Percentiles rank a stretch among this genome's conserved stretches.
These are phyloP conservation scores for Ascochyta pisi DNA, from an alignment of 2,329 filamentous ascomycete species.

Conservation along the genomic window DNA sequence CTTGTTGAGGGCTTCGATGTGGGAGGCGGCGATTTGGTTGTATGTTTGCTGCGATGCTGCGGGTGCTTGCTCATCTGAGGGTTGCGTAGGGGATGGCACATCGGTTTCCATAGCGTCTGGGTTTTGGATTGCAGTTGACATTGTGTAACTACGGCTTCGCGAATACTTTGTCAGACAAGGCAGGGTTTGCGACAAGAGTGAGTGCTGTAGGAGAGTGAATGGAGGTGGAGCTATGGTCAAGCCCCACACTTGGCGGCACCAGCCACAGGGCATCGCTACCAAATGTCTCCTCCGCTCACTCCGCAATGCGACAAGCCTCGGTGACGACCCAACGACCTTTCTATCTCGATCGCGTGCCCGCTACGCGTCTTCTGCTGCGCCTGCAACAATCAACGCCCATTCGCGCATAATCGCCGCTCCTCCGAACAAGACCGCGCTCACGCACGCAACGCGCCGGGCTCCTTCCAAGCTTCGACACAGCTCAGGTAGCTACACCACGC, in stretches of 20 bases:
- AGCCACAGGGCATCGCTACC: constrained; percentile 22
- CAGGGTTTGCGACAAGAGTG: background rate
- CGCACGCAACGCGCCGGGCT: constrained; percentile 27
- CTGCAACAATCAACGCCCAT: background rate
- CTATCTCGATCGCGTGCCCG: constrained; percentile 13
- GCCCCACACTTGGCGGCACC: constrained; percentile 25
- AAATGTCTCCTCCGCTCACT: constrained; percentile 35
- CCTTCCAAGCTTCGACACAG: constrained; percentile 29
- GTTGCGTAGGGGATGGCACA: constrained; percentile 5
- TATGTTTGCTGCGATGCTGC: constrained; percentile 30
- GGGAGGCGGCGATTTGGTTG: constrained; percentile 38
- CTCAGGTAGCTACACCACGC: constrained; percentile 16
- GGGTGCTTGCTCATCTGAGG: constrained; percentile 11
- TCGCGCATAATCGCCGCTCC: background rate
- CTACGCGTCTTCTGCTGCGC: constrained; percentile 10
- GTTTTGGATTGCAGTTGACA: constrained; percentile 22
- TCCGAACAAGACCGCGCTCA: background rate
- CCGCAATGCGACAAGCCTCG: constrained; percentile 25
- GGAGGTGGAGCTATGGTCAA: background rate
- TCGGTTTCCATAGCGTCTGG: constrained; percentile 17
- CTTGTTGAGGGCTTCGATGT: constrained; percentile 42
- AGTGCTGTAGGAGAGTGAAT: background rate
- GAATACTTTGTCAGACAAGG: background rate
- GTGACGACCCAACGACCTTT: constrained; percentile 5
- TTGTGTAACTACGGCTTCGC: constrained; percentile 8